Evolutionary conservation across 495 filamentous ascomycete species (phyloP).

Genomic region (Daldinia caldariorum): DNA sequence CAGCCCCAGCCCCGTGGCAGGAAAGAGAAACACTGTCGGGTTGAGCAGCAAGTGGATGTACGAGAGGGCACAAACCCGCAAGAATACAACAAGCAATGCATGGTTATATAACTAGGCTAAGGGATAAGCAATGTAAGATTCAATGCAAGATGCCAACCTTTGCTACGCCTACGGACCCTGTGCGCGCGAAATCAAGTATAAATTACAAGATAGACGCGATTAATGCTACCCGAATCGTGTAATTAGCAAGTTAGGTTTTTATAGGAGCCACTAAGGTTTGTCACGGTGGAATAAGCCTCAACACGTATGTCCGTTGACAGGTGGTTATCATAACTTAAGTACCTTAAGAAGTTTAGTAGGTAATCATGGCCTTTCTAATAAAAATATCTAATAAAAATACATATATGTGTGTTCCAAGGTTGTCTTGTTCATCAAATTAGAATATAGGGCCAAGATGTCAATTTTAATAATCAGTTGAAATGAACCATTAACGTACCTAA

Average conservation of each 20-base stretch:
- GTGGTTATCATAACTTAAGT: background rate
- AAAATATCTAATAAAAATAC: background rate
- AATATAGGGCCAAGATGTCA: background rate
- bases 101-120: conserved; percentile 46
- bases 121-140: background rate
- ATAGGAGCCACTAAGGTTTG: background rate
- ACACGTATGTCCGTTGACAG: background rate
- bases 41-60: conserved; percentile 94
- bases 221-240: background rate
- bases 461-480: background rate
- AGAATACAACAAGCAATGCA: conserved; percentile 54
- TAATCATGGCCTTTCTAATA: background rate
- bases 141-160: conserved; percentile 1
- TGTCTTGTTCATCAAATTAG: background rate
- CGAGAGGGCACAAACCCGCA: conserved; percentile 66
- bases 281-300: background rate
- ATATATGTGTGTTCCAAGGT: background rate
- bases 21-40: conserved; percentile 74
- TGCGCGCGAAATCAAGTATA: background rate
- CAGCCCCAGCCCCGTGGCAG: conserved; percentile 70
- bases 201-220: background rate
- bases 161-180: background rate
- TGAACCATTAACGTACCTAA: background rate
- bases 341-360: background rate
- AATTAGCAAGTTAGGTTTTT: background rate